Conservation (phyloP, 2,329 filamentous ascomycete species). For the Clarireedia hainanense region DNA sequence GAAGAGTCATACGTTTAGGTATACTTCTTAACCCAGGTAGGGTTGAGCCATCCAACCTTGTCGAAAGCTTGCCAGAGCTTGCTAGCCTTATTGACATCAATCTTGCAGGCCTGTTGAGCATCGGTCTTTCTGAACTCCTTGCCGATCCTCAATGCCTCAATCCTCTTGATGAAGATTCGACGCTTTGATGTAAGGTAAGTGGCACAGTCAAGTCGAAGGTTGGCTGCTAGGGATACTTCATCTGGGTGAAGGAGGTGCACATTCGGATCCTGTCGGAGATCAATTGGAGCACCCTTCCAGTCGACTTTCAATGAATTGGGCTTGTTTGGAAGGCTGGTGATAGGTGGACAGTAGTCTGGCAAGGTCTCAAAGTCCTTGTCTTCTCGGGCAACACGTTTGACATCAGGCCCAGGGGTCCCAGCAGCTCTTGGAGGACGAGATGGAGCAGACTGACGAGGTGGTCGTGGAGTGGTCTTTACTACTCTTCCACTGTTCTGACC, state of each 20-base stretch:
- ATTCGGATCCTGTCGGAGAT: conserved; percentile 66
- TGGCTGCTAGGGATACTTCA: conserved; percentile 69
- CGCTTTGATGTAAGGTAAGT: conserved; percentile 91
- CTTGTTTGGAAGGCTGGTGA: conserved; percentile 56
- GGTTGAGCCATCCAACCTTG: conserved; percentile 68
- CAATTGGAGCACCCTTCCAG: conserved; percentile 75
- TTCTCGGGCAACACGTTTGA: conserved; percentile 57
- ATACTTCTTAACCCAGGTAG: conserved; percentile 20
- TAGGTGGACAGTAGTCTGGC: conserved; percentile 64
- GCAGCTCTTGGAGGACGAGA: not conserved
- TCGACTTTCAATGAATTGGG: conserved; percentile 72
- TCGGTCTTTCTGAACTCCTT: conserved; percentile 95
- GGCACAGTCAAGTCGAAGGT: conserved; percentile 73
- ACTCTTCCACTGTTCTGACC: conserved; percentile 4
- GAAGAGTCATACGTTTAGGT: conserved; percentile 10
- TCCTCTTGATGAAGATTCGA: conserved; percentile 73
- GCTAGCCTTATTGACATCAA: conserved; percentile 95
- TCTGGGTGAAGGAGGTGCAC: conserved; percentile 65
- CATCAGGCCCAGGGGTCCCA: conserved; percentile 29
- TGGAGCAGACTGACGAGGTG: conserved; percentile 7
- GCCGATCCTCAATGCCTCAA: conserved; percentile 55
- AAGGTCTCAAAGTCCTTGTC: conserved; percentile 73
- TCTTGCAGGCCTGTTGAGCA: conserved; percentile 93
- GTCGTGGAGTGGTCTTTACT: conserved; percentile 3
- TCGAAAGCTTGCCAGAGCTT: conserved; percentile 88